Percentiles rank a stretch among this genome's conserved stretches.
Conservation (phyloP, 495 filamentous ascomycete genomes). For the Trichoderma gamsii region DNA sequence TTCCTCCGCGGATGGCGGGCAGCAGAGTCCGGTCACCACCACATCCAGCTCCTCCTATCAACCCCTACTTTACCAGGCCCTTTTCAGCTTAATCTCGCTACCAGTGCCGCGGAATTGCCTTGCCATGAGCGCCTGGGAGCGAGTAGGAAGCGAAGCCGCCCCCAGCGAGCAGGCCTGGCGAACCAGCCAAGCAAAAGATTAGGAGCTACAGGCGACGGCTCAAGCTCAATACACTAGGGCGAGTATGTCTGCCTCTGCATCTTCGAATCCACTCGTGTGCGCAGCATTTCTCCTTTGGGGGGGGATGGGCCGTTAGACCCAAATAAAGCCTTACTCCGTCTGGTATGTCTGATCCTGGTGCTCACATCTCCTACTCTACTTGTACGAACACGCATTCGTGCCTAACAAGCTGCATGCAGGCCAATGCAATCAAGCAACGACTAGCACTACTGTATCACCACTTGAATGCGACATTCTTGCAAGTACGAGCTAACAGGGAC, state of each 20-base stretch:
- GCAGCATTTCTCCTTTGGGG: background rate
- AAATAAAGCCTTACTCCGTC: background rate
- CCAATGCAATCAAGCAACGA: background rate
- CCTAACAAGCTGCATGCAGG: slow-evolving; percentile 5
- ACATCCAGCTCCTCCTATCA: background rate
- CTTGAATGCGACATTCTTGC: background rate
- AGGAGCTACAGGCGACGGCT: background rate
- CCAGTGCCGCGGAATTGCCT: background rate
- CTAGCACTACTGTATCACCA: background rate
- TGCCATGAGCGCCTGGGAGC: background rate
- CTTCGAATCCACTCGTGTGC: background rate
- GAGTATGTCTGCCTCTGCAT: background rate
- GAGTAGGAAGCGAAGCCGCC: slow-evolving; percentile 10
- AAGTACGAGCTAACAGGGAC: background rate
- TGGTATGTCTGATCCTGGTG: background rate
- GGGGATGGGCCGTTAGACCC: background rate
- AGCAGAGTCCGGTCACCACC: background rate
- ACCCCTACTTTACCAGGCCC: background rate
- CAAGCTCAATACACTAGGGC: background rate
- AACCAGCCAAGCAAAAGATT: background rate
- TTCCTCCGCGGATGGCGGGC: background rate
- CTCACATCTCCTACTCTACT: background rate
- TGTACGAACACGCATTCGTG: background rate
- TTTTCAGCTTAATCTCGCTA: slow-evolving; percentile 7
- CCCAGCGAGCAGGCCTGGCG: background rate